phyloP scores from a whole-genome alignment of 148 eudicot genomes.

The Limonium bicolor region DNA sequence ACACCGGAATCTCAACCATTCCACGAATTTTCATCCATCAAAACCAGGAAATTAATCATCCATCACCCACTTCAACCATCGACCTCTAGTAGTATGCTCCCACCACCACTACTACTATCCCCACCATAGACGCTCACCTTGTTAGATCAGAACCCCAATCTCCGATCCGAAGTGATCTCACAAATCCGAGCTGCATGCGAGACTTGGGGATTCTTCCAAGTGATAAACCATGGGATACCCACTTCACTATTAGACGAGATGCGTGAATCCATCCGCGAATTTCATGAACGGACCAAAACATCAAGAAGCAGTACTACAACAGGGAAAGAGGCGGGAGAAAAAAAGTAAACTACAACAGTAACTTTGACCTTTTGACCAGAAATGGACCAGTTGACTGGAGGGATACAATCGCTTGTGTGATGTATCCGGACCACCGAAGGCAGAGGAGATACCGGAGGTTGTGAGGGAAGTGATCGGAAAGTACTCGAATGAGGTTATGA shows the following conservation, averaged over 20 bases:
- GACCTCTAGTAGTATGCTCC: no score
- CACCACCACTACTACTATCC: no score
- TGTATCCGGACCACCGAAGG: constrained; percentile 16
- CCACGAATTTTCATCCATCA: no score
- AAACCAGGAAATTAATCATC: no score
- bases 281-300: constrained; percentile 24
- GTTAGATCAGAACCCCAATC: no score
- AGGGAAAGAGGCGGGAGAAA: constrained; percentile 5
- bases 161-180: no score
- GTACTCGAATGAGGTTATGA: constrained; percentile 22
- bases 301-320: constrained; percentile 17
- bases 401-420: constrained; percentile 12
- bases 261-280: constrained; percentile 9
- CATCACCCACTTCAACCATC: no score
- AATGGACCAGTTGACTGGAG: constrained; percentile 20
- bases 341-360: constrained; percentile 11
- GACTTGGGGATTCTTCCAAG: constrained; percentile 19
- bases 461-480: constrained; percentile 19
- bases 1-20: no score
- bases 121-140: no score
- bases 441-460: constrained; percentile 19
- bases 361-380: constrained; percentile 19
- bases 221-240: constrained; percentile 10
- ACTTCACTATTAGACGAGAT: constrained; percentile 6
- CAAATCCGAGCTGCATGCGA: no score